phyloP scores from a whole-genome alignment of 2,329 filamentous ascomycete species.

The Penicillium sp. region DNA sequence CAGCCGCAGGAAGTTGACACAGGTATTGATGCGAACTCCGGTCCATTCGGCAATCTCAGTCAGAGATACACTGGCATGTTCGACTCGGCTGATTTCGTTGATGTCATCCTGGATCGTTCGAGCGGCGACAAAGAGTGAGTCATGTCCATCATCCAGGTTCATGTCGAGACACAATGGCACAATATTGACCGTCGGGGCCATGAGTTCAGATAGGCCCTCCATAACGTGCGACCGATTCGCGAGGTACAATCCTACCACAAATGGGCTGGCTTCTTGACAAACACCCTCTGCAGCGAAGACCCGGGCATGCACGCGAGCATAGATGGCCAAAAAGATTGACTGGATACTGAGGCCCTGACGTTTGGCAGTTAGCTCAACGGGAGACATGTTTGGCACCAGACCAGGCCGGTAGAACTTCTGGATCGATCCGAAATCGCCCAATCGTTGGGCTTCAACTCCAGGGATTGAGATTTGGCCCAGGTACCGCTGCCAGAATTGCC shows the following conservation, averaged over 20 bases:
- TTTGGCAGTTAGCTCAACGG: constrained; percentile 51
- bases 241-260: constrained; percentile 79
- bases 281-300: constrained; percentile 17
- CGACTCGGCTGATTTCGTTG: constrained; percentile 59
- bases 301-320: constrained; percentile 58
- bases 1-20: constrained; percentile 78
- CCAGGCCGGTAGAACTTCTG: constrained; percentile 51
- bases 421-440: constrained; percentile 24
- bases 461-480: constrained; percentile 25
- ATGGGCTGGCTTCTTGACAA: constrained; percentile 31
- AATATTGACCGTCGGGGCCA: constrained; percentile 77
- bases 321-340: constrained; percentile 74
- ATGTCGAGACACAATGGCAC: constrained; percentile 68
- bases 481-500: constrained; percentile 52
- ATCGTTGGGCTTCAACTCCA: constrained; percentile 1
- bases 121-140: constrained; percentile 58
- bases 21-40: constrained; percentile 69
- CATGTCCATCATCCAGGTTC: constrained; percentile 21
- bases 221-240: constrained; percentile 70
- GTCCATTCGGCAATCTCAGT: constrained; percentile 78
- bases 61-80: constrained; percentile 64
- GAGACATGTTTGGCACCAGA: constrained; percentile 48
- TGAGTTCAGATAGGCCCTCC: constrained; percentile 54
- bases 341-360: constrained; percentile 69
- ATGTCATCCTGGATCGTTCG: constrained; percentile 70